Evolutionary conservation across 1,284 basidiomycete genomes (phyloP), one percentile per base, ranked within the genome.

Genomic region (Cryptococcus depauperatus): DNA sequence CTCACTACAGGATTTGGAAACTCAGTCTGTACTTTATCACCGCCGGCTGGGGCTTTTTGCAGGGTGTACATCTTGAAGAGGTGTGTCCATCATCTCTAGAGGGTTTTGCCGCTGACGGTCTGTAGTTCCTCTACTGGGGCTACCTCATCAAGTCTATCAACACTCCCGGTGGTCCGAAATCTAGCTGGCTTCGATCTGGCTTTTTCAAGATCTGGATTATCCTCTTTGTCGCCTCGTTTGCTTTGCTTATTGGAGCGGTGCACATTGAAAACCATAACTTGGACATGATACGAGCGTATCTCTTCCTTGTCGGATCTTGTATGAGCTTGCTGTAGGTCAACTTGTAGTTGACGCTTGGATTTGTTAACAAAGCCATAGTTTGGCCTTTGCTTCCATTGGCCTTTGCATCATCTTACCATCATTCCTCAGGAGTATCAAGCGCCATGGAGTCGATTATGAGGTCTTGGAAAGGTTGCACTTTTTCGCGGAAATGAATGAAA

Each of bases 61-160:
- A 59, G 32, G 51, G 52, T 19, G 51, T 56, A 10, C 61, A 63
- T 41, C 46, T 58, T 6, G 61, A 63, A 47, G 61, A 63, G 53
- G 58, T 61, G 19, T 28, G 52, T 48, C 19, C 9, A 16, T 2
- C 32, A 13, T 11, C 3, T 38, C 34, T 29, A 7, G 18, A 1
- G n/a, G 19, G 10, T 22, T 19, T 37, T 19, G 9, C 33, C 16
- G 14, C 23, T n/a, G 10, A 37, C n/a, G 14, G 35, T 5, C 18
- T 19, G 11, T 23, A 57, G 58, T 54, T 59, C 47, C 43, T 59
- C 6, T 59, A 57, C 42, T 59, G 58, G 58, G 56, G 49, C 25
- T 58, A 60, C 42, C 48, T 60, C 18, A 58, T 58, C 32, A 50
- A 45, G 29, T 53, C 54, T 28, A 56, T 60, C 29, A 46, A 48